Evolutionary conservation across 2,329 filamentous ascomycete genomes (phyloP), one percentile per base, ranked within the genome.

Genomic region (Xylariaceae sp.): DNA sequence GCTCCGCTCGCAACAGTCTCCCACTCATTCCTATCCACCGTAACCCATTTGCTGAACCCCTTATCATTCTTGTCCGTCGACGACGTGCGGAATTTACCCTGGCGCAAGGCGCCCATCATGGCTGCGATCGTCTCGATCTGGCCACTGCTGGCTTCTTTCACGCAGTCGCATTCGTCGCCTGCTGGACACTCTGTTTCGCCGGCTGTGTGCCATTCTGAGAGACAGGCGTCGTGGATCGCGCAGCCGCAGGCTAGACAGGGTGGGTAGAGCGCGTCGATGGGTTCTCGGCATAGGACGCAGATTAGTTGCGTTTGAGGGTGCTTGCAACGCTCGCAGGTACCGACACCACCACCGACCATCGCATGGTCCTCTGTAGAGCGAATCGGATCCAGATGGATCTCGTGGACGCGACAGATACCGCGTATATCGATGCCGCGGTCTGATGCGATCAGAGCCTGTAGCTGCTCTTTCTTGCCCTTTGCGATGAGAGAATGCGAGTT

Each of bases 181-280:
- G 83, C 84, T 0, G 85, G 83, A 58, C 85, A 88, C 51, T 79
- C 72, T 1, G 73, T 79, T 69, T 85, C 82, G 18, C 81, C 81
- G 4, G 78, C 77, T 5, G 75, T 78, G 64, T 84, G 81, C 82
- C 83, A 86, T 66, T 84, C 81, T 2, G 77, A 77, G 13, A 85
- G 75, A 62, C 85, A 88, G 7, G 74, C 71, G 51, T 85, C 80
- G 69, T 88, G 85, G 55, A 78, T 80, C 6, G 80, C 81, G 64
- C 85, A 88, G 10, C 85, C 85, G 63, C 85, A 88, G 9, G 79
- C 78, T 2, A 88, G 76, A 62, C 85, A 88, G 0, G 84, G 79
- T 2, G 82, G 74, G 67, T 85, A 88, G 10, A 86, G 75, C 0
- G 81, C 82, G 62, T 80, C 80, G 39, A 87, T 76, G 1, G 83